phyloP scores from a whole-genome alignment of 805 yeast species.

The Wickerhamomyces xylosicus region DNA sequence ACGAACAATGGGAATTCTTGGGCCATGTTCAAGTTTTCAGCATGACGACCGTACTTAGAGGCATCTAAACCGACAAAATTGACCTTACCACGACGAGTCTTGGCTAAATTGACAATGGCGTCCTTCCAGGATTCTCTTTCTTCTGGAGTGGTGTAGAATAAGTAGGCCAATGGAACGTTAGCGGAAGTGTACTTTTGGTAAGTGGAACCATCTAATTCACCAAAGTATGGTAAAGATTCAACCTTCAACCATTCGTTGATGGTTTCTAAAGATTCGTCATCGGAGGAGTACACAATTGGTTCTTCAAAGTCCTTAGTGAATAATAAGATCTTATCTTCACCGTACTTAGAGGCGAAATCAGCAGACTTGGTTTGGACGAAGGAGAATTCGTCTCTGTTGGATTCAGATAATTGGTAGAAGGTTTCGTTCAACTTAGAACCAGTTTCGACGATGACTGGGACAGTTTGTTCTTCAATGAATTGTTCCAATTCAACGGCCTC shows the following conservation, averaged over 20 bases:
- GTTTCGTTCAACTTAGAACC: constrained; percentile 41
- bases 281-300: constrained; percentile 22
- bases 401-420: constrained; percentile 51
- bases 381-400: constrained; percentile 49
- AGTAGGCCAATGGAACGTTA: constrained; percentile 74
- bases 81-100: constrained; percentile 65
- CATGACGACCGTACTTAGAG: constrained; percentile 70
- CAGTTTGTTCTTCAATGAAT: constrained; percentile 34
- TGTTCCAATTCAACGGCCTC: constrained; percentile 40
- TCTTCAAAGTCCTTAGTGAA: constrained; percentile 21
- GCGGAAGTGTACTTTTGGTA: constrained; percentile 66
- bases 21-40: constrained; percentile 73
- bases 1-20: constrained; percentile 86
- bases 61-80: constrained; percentile 90
- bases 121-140: constrained; percentile 49
- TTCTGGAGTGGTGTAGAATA: constrained; percentile 65
- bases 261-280: constrained; percentile 14
- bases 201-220: constrained; percentile 76
- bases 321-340: constrained; percentile 20
- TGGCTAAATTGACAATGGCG: constrained; percentile 53
- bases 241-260: constrained; percentile 24
- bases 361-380: constrained; percentile 42
- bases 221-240: constrained; percentile 75
- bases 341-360: constrained; percentile 26
- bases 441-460: constrained; percentile 49